Conservation (phyloP, 2,329 filamentous ascomycete species). For the Zymoseptoria tritici region DNA sequence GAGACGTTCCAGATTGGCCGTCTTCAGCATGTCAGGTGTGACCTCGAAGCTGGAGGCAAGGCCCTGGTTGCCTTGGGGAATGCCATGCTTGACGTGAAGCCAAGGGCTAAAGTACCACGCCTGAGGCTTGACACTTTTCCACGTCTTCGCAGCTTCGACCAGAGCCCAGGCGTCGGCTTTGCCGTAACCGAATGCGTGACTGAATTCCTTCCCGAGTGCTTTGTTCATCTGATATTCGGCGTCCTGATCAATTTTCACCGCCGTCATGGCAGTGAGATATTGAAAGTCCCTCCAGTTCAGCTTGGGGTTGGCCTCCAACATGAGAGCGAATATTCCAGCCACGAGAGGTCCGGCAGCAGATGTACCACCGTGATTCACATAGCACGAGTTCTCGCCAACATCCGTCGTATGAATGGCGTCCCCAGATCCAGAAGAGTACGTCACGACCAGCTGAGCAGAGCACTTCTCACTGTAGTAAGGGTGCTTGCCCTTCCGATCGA, state of each 20-base stretch:
- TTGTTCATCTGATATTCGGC: slow-evolving; percentile 73
- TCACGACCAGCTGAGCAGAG: slow-evolving; percentile 90
- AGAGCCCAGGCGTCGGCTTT: slow-evolving; percentile 85
- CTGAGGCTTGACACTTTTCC: slow-evolving; percentile 86
- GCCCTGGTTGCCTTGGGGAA: slow-evolving; percentile 78
- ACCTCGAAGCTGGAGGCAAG: slow-evolving; percentile 75
- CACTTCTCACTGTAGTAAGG: slow-evolving; percentile 96
- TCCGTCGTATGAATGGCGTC: slow-evolving; percentile 96
- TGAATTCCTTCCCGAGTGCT: slow-evolving; percentile 74
- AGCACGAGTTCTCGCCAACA: slow-evolving; percentile 73
- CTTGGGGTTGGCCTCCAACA: slow-evolving; percentile 75
- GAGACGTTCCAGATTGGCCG: slow-evolving; percentile 74
- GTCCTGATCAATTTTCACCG: slow-evolving; percentile 69
- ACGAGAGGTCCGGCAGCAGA: slow-evolving; percentile 86
- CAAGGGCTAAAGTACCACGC: slow-evolving; percentile 92
- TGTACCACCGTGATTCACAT: slow-evolving; percentile 78
- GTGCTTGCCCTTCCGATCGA: slow-evolving; percentile 79
- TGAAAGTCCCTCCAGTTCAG: slow-evolving; percentile 92
- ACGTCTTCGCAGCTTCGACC: slow-evolving; percentile 77
- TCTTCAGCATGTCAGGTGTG: slow-evolving; percentile 68
- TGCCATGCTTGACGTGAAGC: slow-evolving; percentile 77
- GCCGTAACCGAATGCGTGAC: slow-evolving; percentile 91
- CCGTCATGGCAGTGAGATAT: slow-evolving; percentile 78
- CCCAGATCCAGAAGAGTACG: slow-evolving; percentile 84
- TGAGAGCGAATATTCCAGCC: slow-evolving; percentile 84